Percentiles rank a stretch among this genome's conserved stretches.
Conservation (phyloP, 768 basidiomycete genomes). For the Pholiota conissans region DNA sequence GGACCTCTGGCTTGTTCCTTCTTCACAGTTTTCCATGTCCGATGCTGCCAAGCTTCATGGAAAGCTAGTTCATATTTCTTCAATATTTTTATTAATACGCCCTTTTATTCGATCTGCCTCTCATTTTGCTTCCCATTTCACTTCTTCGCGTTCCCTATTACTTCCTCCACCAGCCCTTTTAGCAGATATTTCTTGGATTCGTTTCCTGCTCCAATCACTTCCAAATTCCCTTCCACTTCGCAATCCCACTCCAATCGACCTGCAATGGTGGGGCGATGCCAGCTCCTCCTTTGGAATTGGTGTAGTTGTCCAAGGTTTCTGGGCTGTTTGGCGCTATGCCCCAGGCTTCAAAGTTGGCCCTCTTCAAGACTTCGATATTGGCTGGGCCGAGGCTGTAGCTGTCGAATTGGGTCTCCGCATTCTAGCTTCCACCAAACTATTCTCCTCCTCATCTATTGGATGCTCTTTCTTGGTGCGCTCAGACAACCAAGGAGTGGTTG, state of each 20-base stretch:
- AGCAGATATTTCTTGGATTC: slow-evolving; percentile 34
- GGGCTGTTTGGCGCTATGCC: slow-evolving; percentile 27
- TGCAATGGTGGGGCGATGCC: slow-evolving; percentile 34
- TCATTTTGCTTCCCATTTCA: slow-evolving; percentile 23
- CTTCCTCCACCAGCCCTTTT: slow-evolving; percentile 9
- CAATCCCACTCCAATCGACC: slow-evolving; percentile 5
- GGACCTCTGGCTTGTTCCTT: slow-evolving; percentile 13
- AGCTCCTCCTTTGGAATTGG: slow-evolving; percentile 42
- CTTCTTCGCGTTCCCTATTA: background rate
- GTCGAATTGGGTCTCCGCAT: slow-evolving; percentile 24
- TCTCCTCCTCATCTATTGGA: slow-evolving; percentile 3
- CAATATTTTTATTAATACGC: slow-evolving; percentile 27
- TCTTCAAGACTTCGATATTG: slow-evolving; percentile 18
- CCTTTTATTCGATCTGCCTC: slow-evolving; percentile 28
- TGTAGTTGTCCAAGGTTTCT: slow-evolving; percentile 24
- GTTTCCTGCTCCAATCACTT: background rate
- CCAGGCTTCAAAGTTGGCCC: slow-evolving; percentile 16
- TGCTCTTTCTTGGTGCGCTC: slow-evolving; percentile 27
- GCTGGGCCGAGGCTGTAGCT: slow-evolving; percentile 29
- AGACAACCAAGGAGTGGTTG: slow-evolving; percentile 37
- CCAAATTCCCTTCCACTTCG: slow-evolving; percentile 14
- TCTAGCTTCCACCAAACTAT: slow-evolving; percentile 4
- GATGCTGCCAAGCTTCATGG: slow-evolving; percentile 29
- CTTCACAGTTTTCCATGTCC: no score
- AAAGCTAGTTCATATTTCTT: slow-evolving; percentile 34